These are phyloP conservation scores for Aurantiochytrium sp. DNA, from an alignment of 108 stramenopile species.

Conservation along the genomic window DNA sequence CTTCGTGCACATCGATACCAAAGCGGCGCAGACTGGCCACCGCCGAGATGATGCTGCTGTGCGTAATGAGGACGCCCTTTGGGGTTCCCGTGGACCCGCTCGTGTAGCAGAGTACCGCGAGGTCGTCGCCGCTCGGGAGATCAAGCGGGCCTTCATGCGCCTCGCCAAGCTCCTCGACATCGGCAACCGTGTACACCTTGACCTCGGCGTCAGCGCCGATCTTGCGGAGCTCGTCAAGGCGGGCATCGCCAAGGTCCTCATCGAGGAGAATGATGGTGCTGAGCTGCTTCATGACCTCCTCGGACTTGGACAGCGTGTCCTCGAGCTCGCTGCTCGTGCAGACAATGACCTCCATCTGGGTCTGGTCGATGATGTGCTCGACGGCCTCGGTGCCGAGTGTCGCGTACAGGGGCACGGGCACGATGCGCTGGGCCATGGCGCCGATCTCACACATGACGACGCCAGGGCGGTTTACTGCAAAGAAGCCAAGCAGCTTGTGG, in stretches of 20 bases:
- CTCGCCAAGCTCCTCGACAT: not conserved
- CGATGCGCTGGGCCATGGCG: constrained; percentile 11
- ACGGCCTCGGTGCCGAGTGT: constrained; percentile 40
- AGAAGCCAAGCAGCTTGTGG: constrained; percentile 3
- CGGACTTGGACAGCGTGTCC: not conserved
- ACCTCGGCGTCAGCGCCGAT: not conserved
- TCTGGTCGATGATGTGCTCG: constrained; percentile 36
- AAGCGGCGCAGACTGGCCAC: constrained; percentile 20
- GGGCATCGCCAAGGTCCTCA: not conserved
- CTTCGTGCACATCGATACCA: not conserved
- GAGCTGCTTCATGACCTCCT: not conserved
- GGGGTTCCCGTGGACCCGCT: constrained; percentile 61
- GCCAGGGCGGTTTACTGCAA: not conserved
- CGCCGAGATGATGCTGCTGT: constrained; percentile 65
- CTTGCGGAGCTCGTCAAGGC: not conserved
- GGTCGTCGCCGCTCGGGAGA: constrained; percentile 60
- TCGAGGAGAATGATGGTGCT: not conserved
- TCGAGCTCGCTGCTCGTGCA: not conserved
- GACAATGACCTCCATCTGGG: constrained; percentile 5
- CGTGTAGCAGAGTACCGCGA: constrained; percentile 59
- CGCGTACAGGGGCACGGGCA: constrained; percentile 40
- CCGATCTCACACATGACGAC: not conserved
- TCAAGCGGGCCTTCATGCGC: not conserved
- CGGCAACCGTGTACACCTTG: not conserved
- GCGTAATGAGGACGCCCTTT: constrained; percentile 84